Conservation (phyloP, 345 rosid species). For the Citrus australasica region DNA sequence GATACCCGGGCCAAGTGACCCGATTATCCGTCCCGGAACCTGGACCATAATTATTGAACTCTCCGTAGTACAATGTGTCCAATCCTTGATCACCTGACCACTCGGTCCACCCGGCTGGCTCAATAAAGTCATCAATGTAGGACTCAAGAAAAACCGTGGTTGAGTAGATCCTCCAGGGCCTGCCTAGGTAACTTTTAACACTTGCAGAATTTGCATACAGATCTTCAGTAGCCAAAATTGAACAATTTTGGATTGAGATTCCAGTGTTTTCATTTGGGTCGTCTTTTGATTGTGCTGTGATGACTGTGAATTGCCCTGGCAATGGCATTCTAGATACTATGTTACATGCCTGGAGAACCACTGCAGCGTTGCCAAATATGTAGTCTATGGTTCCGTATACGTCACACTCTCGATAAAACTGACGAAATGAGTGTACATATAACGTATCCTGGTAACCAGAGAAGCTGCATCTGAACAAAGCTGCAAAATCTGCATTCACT, state of each 20-base stretch:
- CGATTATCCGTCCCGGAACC: slow-evolving; percentile 59
- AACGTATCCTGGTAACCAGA: slow-evolving; percentile 74
- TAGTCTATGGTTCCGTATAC: slow-evolving; percentile 70
- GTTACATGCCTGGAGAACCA: slow-evolving; percentile 65
- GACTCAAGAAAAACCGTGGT: slow-evolving; percentile 63
- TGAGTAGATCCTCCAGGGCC: slow-evolving; percentile 73
- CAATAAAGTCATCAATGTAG: slow-evolving; percentile 60
- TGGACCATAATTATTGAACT: slow-evolving; percentile 73
- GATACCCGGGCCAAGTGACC: slow-evolving; percentile 72
- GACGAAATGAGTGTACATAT: slow-evolving; percentile 66
- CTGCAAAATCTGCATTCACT: slow-evolving; percentile 63
- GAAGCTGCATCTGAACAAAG: slow-evolving; percentile 53
- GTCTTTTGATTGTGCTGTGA: slow-evolving; percentile 76
- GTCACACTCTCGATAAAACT: slow-evolving; percentile 78
- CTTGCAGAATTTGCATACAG: slow-evolving; percentile 24
- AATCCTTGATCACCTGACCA: slow-evolving; percentile 50
- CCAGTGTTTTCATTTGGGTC: slow-evolving; percentile 65
- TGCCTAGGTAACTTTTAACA: slow-evolving; percentile 67
- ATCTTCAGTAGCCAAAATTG: slow-evolving; percentile 55
- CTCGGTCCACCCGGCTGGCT: slow-evolving; percentile 58
- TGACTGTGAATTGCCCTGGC: slow-evolving; percentile 59
- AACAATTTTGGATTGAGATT: slow-evolving; percentile 75
- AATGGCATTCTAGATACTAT: slow-evolving; percentile 64
- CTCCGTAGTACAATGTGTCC: slow-evolving; percentile 68
- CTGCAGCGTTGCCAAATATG: slow-evolving; percentile 79